phyloP scores from a whole-genome alignment of 352 stramenopile genomes.

The Phytophthora citricola region DNA sequence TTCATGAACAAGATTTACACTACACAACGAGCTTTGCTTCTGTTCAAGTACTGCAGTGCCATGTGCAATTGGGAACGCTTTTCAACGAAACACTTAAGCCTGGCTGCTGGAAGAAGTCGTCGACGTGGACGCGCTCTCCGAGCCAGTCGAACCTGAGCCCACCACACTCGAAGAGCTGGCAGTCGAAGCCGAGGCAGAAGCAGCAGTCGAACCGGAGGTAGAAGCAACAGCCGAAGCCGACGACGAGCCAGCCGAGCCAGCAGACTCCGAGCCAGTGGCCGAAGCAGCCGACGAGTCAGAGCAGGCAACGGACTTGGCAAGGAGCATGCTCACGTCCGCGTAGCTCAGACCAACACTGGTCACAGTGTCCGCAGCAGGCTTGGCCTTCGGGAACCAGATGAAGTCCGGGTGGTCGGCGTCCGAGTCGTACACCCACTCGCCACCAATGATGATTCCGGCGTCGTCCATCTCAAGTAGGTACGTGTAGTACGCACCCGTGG shows the following conservation, averaged over 20 bases:
- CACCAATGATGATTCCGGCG: constrained; percentile 34
- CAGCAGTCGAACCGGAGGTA: too few species aligned
- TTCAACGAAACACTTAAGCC: background rate
- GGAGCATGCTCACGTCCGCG: constrained; percentile 28
- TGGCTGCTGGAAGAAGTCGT: constrained; percentile 2
- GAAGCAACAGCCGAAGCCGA: too few species aligned
- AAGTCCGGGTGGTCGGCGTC: constrained; percentile 41
- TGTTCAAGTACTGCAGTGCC: background rate
- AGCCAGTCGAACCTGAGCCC: constrained; percentile 5
- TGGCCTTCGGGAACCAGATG: constrained; percentile 34
- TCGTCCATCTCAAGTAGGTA: constrained; percentile 47
- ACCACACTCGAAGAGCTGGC: too few species aligned
- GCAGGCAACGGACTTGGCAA: constrained; percentile 24
- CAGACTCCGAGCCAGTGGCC: background rate
- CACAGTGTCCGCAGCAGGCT: constrained; percentile 26
- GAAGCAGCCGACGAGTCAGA: constrained; percentile 14
- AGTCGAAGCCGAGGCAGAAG: constrained; percentile 27
- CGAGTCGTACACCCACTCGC: constrained; percentile 42
- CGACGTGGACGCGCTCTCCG: background rate
- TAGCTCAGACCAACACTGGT: constrained; percentile 38
- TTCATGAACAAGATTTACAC: too few species aligned
- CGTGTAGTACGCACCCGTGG: constrained; percentile 31
- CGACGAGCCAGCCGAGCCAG: background rate
- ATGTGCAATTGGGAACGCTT: background rate
- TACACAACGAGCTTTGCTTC: too few species aligned